Evolutionary conservation across 148 eudicot genomes (phyloP).

Genomic region (Silene latifolia): DNA sequence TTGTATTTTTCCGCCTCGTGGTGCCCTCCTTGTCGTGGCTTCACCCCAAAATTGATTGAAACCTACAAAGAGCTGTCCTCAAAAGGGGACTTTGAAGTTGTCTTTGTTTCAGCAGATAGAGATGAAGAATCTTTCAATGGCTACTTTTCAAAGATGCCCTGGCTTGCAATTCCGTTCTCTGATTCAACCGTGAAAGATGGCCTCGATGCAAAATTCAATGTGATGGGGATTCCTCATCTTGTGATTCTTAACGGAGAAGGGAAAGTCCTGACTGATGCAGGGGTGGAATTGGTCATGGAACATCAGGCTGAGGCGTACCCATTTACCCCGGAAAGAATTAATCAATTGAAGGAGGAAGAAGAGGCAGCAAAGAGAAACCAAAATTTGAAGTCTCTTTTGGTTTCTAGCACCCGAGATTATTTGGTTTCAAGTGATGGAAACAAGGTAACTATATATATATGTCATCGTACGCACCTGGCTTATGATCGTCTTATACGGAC

Average conservation of each 20-base stretch:
- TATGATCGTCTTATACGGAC: background rate
- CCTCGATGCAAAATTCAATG: conserved; percentile 31
- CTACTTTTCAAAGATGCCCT: conserved; percentile 54
- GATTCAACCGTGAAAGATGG: conserved; percentile 27
- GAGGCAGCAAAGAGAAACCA: conserved; percentile 44
- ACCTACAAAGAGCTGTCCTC: conserved; percentile 37
- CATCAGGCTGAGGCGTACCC: conserved; percentile 41
- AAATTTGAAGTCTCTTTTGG: conserved; percentile 41
- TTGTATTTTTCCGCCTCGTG: conserved; percentile 52
- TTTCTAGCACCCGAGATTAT: conserved; percentile 39
- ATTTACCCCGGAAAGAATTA: conserved; percentile 37
- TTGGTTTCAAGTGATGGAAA: conserved; percentile 36
- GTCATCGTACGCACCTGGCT: background rate
- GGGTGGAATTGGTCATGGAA: conserved; percentile 39
- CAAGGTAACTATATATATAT: conserved; percentile 38
- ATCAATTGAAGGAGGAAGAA: conserved; percentile 44
- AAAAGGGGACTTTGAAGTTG: conserved; percentile 42
- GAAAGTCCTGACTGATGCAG: conserved; percentile 36
- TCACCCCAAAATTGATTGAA: conserved; percentile 43
- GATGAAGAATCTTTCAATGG: conserved; percentile 41
- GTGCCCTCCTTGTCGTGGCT: conserved; percentile 51
- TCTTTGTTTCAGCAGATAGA: conserved; percentile 42
- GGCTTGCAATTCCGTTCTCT: conserved; percentile 51
- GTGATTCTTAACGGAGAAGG: conserved; percentile 41
- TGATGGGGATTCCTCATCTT: conserved; percentile 49